Evolutionary conservation across 164 flowering plant species (phyloP), one percentile per base, ranked within the genome.

Genomic region (Stephania cephalantha): DNA sequence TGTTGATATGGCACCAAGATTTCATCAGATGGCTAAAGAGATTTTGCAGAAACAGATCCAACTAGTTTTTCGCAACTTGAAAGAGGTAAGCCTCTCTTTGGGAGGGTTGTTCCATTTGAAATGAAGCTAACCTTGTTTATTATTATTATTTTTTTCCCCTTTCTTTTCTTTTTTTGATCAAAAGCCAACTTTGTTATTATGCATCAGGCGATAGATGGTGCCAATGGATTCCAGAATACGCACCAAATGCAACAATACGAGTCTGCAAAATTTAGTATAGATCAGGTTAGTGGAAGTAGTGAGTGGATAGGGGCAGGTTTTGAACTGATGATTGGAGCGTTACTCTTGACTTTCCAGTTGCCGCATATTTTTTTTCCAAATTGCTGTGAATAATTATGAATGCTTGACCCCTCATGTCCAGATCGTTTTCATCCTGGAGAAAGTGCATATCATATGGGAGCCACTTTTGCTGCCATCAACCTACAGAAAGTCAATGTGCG

Each of bases 191-290:
- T 35, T 35, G 42, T 78, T 55, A 0, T 74, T 63, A 73, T 74
- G 48, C 75, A 10, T 73, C 81, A 95, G 99, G 99, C 96, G 64
- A 81, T 95, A 73, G 93, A 93, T 89, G 90, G 95, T 65, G 97
- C 99, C n/a, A 89, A 93, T 81, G 98, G 99, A 61, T 95, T 95
- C 81, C 97, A 95, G 84, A 91, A 95, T 86, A 95, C 99, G 31
- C 99, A 95, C 77, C 88, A 86, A 76, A 85, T 79, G 82, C 88
- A 90, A 55, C 87, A 87, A 67, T 92, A 79, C 69, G 97, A 93
- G 68, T 88, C 92, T 78, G 95, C 97, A 69, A 95, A 95, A 82
- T 90, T 94, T 64, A 84, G 92, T 75, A 82, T 92, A 46, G 99
- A 95, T 66, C 98, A 91, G 98, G 99, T 94, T 80, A 22, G n/a